Evolutionary conservation across 139 green algal genomes (phyloP).

Genomic region (Eudorina sp.): DNA sequence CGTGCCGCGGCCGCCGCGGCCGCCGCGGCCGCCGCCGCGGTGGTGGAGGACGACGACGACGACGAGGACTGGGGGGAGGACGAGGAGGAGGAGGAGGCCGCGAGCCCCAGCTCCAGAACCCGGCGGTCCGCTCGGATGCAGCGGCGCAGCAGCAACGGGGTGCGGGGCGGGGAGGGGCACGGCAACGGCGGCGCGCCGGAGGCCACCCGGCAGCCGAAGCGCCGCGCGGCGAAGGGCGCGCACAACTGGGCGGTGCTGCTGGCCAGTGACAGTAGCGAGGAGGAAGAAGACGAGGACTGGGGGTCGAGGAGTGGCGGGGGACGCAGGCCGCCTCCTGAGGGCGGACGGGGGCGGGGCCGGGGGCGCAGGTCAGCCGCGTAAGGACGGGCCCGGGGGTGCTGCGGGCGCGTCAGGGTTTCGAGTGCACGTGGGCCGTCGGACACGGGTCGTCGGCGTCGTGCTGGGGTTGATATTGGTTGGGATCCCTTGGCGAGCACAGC

Average conservation of each 20-base stretch:
- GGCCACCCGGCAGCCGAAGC: not conserved
- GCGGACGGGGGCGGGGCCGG: not conserved
- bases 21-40: not conserved
- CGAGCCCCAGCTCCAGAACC: not conserved
- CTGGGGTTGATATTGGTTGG: too few species aligned
- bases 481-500: too few species aligned
- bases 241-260: constrained; percentile 46
- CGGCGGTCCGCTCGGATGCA: not conserved
- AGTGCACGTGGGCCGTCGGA: too few species aligned
- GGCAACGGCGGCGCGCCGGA: not conserved
- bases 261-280: constrained; percentile 24
- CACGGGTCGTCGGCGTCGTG: too few species aligned
- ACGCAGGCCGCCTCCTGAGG: not conserved
- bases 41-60: constrained; percentile 3
- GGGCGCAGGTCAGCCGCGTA: not conserved
- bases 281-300: constrained; percentile 19
- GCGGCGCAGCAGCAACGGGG: not conserved
- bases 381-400: too few species aligned
- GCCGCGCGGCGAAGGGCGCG: not conserved
- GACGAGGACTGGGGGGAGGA: constrained; percentile 36
- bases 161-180: not conserved
- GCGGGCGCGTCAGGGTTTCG: too few species aligned
- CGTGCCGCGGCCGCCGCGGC: not conserved
- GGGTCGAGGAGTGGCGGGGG: not conserved
- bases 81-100: constrained; percentile 23